Percentiles rank a stretch among this genome's conserved stretches.
These are phyloP conservation scores for Fusarium torreyae DNA, from an alignment of 2,329 filamentous ascomycete genomes.

Conservation along the genomic window DNA sequence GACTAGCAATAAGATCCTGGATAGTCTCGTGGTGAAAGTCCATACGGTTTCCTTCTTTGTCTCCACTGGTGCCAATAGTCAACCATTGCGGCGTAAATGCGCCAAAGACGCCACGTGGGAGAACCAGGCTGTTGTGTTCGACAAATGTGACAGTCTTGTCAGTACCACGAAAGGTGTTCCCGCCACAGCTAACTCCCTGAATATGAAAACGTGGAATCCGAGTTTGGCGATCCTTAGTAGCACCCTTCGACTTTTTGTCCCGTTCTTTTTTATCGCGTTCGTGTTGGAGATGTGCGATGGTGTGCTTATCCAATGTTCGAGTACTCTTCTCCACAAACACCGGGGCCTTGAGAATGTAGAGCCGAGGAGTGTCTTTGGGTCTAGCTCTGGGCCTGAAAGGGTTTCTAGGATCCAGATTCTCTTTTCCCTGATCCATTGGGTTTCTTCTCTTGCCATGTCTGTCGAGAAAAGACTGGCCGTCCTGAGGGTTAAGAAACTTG, in stretches of 20 bases:
- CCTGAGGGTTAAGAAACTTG: conserved; percentile 58
- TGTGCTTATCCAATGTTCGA: conserved; percentile 46
- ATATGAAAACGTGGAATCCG: conserved; percentile 44
- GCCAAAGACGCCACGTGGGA: conserved; percentile 2
- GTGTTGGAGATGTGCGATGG: conserved; percentile 49
- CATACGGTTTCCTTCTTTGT: conserved; percentile 49
- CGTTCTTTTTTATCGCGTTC: conserved; percentile 48
- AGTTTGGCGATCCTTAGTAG: conserved; percentile 30
- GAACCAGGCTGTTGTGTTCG: conserved; percentile 54
- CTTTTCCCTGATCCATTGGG: not conserved
- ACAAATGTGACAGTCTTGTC: conserved; percentile 59
- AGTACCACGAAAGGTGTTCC: conserved; percentile 59
- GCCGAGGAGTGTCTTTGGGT: conserved; percentile 46
- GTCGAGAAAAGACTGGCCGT: conserved; percentile 62
- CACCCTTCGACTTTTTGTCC: conserved; percentile 26
- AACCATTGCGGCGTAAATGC: conserved; percentile 39
- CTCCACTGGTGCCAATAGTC: conserved; percentile 15
- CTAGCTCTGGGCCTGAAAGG: not conserved
- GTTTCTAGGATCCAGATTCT: conserved; percentile 12
- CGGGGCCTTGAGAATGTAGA: conserved; percentile 50
- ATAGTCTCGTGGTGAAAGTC: conserved; percentile 67
- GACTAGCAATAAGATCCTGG: conserved; percentile 60
- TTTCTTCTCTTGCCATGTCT: conserved; percentile 52
- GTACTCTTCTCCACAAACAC: conserved; percentile 56
- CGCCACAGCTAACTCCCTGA: conserved; percentile 61